Percentiles rank a stretch among this genome's conserved stretches.
Conservation (phyloP, 495 filamentous ascomycete species). For the Friedmanniomyces simplex region DNA sequence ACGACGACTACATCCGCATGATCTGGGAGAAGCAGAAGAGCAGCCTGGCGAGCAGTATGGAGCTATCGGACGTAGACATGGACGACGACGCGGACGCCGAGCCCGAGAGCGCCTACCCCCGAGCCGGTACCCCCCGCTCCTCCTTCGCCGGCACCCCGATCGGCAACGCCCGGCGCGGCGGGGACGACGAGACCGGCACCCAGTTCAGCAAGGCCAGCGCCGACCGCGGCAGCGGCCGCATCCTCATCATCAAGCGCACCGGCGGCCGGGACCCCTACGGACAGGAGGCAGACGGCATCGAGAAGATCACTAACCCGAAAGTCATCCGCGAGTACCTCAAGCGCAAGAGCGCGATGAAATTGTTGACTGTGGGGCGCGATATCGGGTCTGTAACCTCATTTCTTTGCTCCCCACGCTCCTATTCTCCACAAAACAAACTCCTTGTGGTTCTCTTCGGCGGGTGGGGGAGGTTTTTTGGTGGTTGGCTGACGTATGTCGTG, state of each 20-base stretch:
- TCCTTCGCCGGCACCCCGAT: conserved; percentile 50
- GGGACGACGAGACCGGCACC: conserved; percentile 72
- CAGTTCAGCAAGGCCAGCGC: conserved; percentile 74
- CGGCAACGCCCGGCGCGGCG: conserved; percentile 33
- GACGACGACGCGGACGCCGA: conserved; percentile 60
- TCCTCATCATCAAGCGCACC: conserved; percentile 64
- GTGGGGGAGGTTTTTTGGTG: no score
- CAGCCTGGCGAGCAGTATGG: conserved; percentile 56
- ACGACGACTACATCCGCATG: conserved; percentile 73
- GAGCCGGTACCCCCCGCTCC: conserved; percentile 41
- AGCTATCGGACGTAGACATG: conserved; percentile 50
- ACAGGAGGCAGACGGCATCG: conserved; percentile 47
- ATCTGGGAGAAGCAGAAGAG: conserved; percentile 85
- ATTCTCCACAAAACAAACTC: no score
- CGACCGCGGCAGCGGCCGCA: conserved; percentile 54
- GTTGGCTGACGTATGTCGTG: not conserved
- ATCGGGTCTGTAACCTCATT: conserved; percentile 1
- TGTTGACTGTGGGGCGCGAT: not conserved
- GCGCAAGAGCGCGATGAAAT: conserved; percentile 28
- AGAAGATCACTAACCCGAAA: conserved; percentile 59
- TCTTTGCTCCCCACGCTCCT: not conserved
- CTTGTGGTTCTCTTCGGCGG: no score
- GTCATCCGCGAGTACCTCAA: conserved; percentile 60
- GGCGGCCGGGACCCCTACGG: conserved; percentile 46
- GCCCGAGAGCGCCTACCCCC: conserved; percentile 20